Percentiles rank a stretch among this genome's conserved stretches.
phyloP scores from a whole-genome alignment of 768 basidiomycete genomes.

The Pulveroboletus frians region DNA sequence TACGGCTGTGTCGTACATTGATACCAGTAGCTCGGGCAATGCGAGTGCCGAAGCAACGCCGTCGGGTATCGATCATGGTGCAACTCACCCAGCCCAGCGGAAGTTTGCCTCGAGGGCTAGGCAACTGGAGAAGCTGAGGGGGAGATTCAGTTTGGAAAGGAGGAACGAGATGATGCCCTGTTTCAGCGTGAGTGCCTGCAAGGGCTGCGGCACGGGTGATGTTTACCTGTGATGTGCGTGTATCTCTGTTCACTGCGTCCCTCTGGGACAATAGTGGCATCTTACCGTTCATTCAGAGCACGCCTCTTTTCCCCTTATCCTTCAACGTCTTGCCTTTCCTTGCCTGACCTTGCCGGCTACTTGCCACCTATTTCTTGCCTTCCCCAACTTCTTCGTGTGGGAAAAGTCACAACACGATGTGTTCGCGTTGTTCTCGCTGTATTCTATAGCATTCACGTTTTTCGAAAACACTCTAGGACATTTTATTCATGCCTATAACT shows the following conservation, averaged over 20 bases:
- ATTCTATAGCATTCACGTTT: constrained; percentile 20
- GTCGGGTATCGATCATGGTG: constrained; percentile 5
- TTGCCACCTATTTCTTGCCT: constrained; percentile 20
- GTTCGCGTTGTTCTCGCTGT: constrained; percentile 29
- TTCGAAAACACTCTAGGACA: constrained; percentile 18
- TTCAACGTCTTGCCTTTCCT: constrained; percentile 18
- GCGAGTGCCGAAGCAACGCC: constrained; percentile 5
- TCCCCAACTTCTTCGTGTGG: constrained; percentile 2
- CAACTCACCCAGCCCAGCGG: constrained; percentile 20
- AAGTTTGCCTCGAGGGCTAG: constrained; percentile 57
- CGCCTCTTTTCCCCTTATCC: constrained; percentile 12
- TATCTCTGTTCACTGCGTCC: constrained; percentile 1
- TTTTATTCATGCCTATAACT: constrained; percentile 26
- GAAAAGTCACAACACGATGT: constrained; percentile 19
- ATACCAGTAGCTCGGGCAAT: constrained; percentile 15
- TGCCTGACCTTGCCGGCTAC: constrained; percentile 6
- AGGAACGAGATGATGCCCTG: constrained; percentile 15
- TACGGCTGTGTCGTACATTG: constrained; percentile 22
- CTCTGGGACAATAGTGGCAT: constrained; percentile 4
- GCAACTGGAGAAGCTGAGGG: constrained; percentile 60
- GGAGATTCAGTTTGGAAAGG: constrained; percentile 44
- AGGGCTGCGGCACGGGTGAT: constrained; percentile 21
- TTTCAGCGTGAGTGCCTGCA: constrained; percentile 26
- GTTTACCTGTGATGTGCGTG: constrained; percentile 29
- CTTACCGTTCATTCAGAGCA: constrained; percentile 7